These are phyloP conservation scores for Neonectria hederae DNA, from an alignment of 2,329 filamentous ascomycete species.

Conservation along the genomic window DNA sequence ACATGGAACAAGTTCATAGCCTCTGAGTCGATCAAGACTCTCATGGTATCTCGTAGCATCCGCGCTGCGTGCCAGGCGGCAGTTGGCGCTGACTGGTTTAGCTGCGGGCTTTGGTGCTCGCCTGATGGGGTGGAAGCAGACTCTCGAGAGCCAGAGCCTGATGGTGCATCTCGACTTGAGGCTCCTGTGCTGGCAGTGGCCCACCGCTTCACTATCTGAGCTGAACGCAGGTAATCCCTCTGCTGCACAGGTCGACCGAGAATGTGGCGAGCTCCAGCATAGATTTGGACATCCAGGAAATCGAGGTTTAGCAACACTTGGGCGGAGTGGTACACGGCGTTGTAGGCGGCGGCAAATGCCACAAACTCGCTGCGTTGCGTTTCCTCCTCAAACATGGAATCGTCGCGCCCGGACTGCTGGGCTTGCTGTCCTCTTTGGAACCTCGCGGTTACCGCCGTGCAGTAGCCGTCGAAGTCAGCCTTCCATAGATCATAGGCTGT, in stretches of 20 bases:
- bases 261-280: slow-evolving; percentile 67
- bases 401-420: neutral
- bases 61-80: slow-evolving; percentile 64
- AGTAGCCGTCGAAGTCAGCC: slow-evolving; percentile 64
- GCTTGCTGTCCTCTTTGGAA: slow-evolving; percentile 7
- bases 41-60: slow-evolving; percentile 60
- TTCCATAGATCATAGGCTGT: slow-evolving; percentile 67
- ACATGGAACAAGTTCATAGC: slow-evolving; percentile 67
- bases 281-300: slow-evolving; percentile 70
- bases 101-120: neutral
- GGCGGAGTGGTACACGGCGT: slow-evolving; percentile 67
- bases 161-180: neutral
- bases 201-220: slow-evolving; percentile 63
- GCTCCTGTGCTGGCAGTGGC: slow-evolving; percentile 36
- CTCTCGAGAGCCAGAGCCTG: neutral
- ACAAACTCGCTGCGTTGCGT: slow-evolving; percentile 40
- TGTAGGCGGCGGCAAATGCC: slow-evolving; percentile 57
- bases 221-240: slow-evolving; percentile 60
- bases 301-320: slow-evolving; percentile 66
- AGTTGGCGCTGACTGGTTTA: slow-evolving; percentile 47
- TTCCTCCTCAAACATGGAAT: slow-evolving; percentile 10
- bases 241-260: slow-evolving; percentile 63
- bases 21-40: slow-evolving; percentile 60
- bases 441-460: slow-evolving; percentile 36
- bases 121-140: neutral